Evolutionary conservation across 2,329 filamentous ascomycete species (phyloP), one percentile per base, ranked within the genome.

Genomic region (Torrubiella hemipterigena): DNA sequence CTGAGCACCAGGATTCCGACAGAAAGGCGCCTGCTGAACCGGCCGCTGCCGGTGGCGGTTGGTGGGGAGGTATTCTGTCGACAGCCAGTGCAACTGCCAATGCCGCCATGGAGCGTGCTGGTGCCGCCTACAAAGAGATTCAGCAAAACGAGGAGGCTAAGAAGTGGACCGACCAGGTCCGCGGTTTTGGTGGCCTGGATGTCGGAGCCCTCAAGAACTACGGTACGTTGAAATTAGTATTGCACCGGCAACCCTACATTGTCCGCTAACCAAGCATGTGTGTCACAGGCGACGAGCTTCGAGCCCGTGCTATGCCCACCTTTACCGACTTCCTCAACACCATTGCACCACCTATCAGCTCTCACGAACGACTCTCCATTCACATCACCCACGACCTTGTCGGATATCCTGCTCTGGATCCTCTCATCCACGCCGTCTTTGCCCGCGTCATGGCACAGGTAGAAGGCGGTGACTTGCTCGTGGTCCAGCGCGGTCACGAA

Each of bases 361-460:
- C 89, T 7, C 91, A 98, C 59, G 91, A 98, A 60, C 83, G 89
- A 30, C 80, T 98, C 7, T 81, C 93, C 47, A 96, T 98, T 47
- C 91, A 98, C 62, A 93, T 91, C 41, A 94, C 89, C 7, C 91
- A 98, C 63, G 91, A 96, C 55, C 73, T 98, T 26, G 77, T 86
- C 43, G 85, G 85, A 44, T 98, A 98, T 54, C 91, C 91, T 3
- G 89, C 85, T 13, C 75, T 98, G 44, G 89, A 96, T 52, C 86
- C 89, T 13, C 71, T 95, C 33, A 84, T 96, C 46, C 85, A 96
- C 58, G 72, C 73, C 35, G 86, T 91, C 40, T 98, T 98, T 62
- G 81, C 81, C 33, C 79, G 86, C 32, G 87, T 98, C 48, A 98
- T 98, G 91, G 74, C 86, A n/a, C 91, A 98, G 60, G 91, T 98